Evolutionary conservation across 345 rosid genomes (phyloP).

Genomic region (Conringia planisiliqua): DNA sequence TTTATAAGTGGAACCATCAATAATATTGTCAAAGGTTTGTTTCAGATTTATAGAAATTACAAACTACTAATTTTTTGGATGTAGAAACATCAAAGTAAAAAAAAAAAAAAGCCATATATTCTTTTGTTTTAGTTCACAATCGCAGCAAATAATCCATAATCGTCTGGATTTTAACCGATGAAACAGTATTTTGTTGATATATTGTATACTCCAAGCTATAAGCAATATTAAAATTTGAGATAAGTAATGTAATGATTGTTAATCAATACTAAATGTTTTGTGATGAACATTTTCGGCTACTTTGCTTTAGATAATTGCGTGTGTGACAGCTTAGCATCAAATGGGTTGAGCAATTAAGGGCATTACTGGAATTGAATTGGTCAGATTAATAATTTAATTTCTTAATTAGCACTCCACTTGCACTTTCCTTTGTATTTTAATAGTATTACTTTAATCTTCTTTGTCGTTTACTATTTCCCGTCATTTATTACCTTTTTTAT

Average conservation of each 20-base stretch:
- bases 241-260: neutral
- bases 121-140: neutral
- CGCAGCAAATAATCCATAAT: neutral
- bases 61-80: neutral
- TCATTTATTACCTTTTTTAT: neutral
- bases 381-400: constrained; percentile 20
- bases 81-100: neutral
- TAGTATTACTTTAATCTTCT: constrained; percentile 18
- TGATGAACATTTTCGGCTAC: constrained; percentile 18
- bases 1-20: neutral
- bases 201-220: neutral
- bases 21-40: neutral
- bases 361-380: constrained; percentile 15
- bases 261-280: neutral
- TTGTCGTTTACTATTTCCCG: constrained; percentile 25
- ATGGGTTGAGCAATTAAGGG: constrained; percentile 29
- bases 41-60: neutral
- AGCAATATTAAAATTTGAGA: neutral
- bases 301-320: constrained; percentile 31
- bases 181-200: neutral
- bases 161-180: neutral
- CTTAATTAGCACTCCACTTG: constrained; percentile 37
- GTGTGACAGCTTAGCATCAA: constrained; percentile 35
- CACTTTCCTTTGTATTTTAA: constrained; percentile 23
- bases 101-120: neutral